A percentile compares a stretch with the other conserved stretches of the same genome.
Conservation (phyloP, 495 filamentous ascomycete genomes). For the Ramalina peruviana region DNA sequence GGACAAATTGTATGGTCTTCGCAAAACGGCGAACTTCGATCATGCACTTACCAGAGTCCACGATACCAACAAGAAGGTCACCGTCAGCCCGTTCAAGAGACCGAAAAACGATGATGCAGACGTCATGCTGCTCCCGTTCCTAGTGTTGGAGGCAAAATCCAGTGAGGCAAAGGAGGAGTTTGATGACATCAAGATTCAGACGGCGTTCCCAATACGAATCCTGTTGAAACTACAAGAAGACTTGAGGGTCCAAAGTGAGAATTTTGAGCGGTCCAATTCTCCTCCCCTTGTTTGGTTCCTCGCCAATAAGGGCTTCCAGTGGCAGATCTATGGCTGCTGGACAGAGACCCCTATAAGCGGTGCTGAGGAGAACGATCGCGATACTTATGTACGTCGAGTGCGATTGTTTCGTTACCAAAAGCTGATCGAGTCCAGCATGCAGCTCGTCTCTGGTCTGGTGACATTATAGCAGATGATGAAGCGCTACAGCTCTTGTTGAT, state of each 20-base stretch:
- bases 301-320: conserved; percentile 10
- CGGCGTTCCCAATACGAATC: conserved; percentile 14
- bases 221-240: conserved; percentile 7
- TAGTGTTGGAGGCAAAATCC: conserved; percentile 16
- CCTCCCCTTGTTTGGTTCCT: conserved; percentile 18
- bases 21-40: conserved; percentile 6
- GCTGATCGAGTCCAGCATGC: conserved; percentile 4
- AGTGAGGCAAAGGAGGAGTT: not conserved
- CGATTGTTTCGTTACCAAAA: not conserved
- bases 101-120: not conserved
- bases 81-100: conserved; percentile 1
- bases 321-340: conserved; percentile 10
- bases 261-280: not conserved
- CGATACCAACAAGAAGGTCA: not conserved
- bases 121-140: conserved; percentile 12
- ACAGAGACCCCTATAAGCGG: not conserved
- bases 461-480: conserved; percentile 12
- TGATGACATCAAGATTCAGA: conserved; percentile 11
- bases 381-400: not conserved
- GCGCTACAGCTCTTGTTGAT: conserved; percentile 22
- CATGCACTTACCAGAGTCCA: not conserved
- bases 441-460: conserved; percentile 17
- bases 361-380: not conserved
- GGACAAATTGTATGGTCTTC: conserved; percentile 10
- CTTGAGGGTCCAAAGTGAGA: not conserved